Base-by-base conservation (phyloP, 768 basidiomycete genomes). In the Trametes cingulata region DNA sequence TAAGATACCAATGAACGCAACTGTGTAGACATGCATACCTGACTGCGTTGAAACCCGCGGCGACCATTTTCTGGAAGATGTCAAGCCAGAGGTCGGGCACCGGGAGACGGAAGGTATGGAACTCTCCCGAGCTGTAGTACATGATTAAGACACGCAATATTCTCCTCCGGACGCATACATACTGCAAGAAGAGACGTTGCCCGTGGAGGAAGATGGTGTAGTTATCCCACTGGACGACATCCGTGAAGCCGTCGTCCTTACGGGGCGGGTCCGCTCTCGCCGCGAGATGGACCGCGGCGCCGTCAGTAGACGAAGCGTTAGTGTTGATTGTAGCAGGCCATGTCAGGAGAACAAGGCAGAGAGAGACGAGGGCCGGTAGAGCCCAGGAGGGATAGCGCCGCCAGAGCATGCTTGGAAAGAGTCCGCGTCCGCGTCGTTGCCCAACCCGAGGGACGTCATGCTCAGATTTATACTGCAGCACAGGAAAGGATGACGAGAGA, bases 51-150 rank as follows among this genome's bases (percentile, higher is more conserved):
- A 94, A 76, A 12, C 92, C 92, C 0, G 88, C 85, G 5, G 90
- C 92, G 67, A 90, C 90, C 60, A 84, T 77, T 69, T 90, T 93
- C 64, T 93, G 86, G 41, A 93, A 81, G 50, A 93, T 85, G 67
- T 93, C 92, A 13, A 84, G 79, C 91, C 92, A 94, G 56, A 93
- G 72, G 3, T 83, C 83, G 15, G 88, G 90, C 0, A 92, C 87
- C 10, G 90, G 92, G 8, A 93, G 74, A 22, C 90, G 83, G 75
- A 90, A 93, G 0, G 90, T 84, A 67, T 93, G 92, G 71, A 92
- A 91, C 71, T 93, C 92, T 58, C 92, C 92, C 0, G 89, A 90
- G 66, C 91, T 92, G 59, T 13, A 17, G 8, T 40, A 12, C 33
- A 36, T 29, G 47, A 24, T 51, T 22, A 3, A 25, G 41, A 25